These are phyloP conservation scores for Talaromyces sp. DNA, from an alignment of 2,329 filamentous ascomycete genomes.

Conservation along the genomic window DNA sequence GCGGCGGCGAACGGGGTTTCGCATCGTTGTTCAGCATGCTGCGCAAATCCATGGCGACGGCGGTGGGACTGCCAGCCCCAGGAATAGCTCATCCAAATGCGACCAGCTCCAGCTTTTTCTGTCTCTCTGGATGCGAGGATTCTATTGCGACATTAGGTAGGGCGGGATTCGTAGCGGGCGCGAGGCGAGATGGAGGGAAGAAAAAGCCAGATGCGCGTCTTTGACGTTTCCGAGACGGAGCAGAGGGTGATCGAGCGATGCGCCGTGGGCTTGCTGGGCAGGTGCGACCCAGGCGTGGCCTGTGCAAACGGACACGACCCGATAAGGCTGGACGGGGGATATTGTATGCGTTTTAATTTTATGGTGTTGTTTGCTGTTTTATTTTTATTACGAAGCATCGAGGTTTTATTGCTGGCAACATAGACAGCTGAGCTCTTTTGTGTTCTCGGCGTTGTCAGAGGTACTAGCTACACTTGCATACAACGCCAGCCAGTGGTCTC, in stretches of 20 bases:
- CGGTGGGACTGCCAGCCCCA: conserved; percentile 13
- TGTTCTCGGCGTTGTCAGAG: neutral
- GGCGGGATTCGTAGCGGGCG: neutral
- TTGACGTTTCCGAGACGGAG: conserved; percentile 2
- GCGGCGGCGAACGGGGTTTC: conserved; percentile 20
- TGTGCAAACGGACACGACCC: neutral
- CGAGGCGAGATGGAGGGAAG: neutral
- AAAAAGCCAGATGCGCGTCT: conserved; percentile 5
- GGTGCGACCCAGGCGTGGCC: neutral
- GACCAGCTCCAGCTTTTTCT: conserved; percentile 4
- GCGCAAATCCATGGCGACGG: conserved; percentile 46
- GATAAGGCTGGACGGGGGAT: neutral
- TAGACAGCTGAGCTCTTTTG: neutral
- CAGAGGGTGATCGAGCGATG: neutral
- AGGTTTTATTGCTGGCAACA: neutral
- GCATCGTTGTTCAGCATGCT: conserved; percentile 48
- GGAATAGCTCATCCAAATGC: conserved; percentile 11
- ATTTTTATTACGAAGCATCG: neutral
- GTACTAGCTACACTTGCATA: neutral
- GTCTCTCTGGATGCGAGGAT: neutral
- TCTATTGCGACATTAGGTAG: conserved; percentile 2
- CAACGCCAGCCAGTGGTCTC: neutral
- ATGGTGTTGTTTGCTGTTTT: neutral
- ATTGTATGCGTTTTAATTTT: neutral
- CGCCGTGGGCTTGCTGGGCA: neutral